Conservation (phyloP, 2,329 filamentous ascomycete species). For the Phoma sp. region DNA sequence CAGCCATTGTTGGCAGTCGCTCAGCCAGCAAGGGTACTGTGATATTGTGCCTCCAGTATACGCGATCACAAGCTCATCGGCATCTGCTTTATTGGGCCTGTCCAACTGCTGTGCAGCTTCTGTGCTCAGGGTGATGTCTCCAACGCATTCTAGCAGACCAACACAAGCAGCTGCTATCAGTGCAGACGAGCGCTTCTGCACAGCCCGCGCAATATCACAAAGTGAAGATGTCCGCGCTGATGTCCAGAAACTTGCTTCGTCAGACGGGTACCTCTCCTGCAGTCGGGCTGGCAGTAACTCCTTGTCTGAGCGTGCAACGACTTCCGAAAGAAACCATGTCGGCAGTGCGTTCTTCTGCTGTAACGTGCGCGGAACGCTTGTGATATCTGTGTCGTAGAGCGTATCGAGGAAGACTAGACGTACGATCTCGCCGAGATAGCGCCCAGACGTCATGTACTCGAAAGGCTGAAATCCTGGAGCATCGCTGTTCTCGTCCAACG, state of each 20-base stretch:
- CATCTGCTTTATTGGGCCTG: slow-evolving; percentile 25
- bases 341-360: slow-evolving; percentile 67
- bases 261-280: slow-evolving; percentile 61
- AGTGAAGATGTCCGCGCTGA: slow-evolving; percentile 64
- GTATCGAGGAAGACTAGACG: slow-evolving; percentile 73
- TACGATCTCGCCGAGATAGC: slow-evolving; percentile 78
- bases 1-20: slow-evolving; percentile 72
- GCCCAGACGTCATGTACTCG: slow-evolving; percentile 82
- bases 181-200: slow-evolving; percentile 74
- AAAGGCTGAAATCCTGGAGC: slow-evolving; percentile 79
- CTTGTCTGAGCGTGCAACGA: slow-evolving; percentile 57
- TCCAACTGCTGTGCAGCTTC: slow-evolving; percentile 6
- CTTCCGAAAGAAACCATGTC: slow-evolving; percentile 75
- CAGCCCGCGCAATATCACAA: slow-evolving; percentile 70
- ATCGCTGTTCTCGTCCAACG: slow-evolving; percentile 70
- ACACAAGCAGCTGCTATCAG: slow-evolving; percentile 76
- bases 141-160: slow-evolving; percentile 71
- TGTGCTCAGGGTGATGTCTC: slow-evolving; percentile 61
- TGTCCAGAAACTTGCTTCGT: slow-evolving; percentile 60
- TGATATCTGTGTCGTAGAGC: slow-evolving; percentile 28
- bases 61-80: slow-evolving; percentile 72
- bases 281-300: slow-evolving; percentile 49
- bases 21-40: slow-evolving; percentile 76
- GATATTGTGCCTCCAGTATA: slow-evolving; percentile 82
- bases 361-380: slow-evolving; percentile 50